Evolutionary conservation across 352 stramenopile species (phyloP).

Genomic region (Phytophthora colocasiae): DNA sequence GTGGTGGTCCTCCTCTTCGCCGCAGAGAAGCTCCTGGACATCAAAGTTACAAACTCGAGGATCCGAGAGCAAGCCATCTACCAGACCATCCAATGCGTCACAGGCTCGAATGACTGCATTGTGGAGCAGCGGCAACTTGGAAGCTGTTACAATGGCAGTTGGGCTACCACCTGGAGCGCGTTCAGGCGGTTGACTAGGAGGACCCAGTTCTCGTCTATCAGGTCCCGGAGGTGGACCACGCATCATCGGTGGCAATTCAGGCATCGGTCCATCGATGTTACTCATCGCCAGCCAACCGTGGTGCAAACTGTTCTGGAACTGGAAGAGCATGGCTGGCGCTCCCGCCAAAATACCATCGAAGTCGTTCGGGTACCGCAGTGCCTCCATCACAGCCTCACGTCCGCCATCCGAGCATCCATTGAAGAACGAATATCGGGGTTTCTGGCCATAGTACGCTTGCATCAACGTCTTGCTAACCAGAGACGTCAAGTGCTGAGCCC

Average conservation of each 20-base stretch:
- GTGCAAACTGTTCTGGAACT: constrained; percentile 49
- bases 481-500: constrained; percentile 41
- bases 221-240: constrained; percentile 16
- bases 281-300: constrained; percentile 43
- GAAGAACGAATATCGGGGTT: constrained; percentile 47
- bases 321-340: constrained; percentile 45
- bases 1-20: constrained; percentile 4
- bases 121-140: constrained; percentile 38
- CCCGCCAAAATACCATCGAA: constrained; percentile 48
- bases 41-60: constrained; percentile 43
- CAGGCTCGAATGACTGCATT: constrained; percentile 36
- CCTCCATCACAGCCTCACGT: constrained; percentile 49
- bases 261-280: constrained; percentile 37
- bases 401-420: constrained; percentile 49
- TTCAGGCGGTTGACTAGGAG: constrained; percentile 8
- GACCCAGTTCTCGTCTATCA: neutral
- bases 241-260: constrained; percentile 26
- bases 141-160: constrained; percentile 28
- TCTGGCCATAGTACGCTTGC: constrained; percentile 43
- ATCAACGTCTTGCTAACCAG: constrained; percentile 48
- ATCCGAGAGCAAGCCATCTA: constrained; percentile 42
- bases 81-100: constrained; percentile 36
- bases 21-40: constrained; percentile 23
- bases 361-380: constrained; percentile 42
- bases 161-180: constrained; percentile 1